Percentiles rank a stretch among this genome's conserved stretches.
phyloP scores from a whole-genome alignment of 441 rosid genomes.

The Rhodomyrtus psidioides region DNA sequence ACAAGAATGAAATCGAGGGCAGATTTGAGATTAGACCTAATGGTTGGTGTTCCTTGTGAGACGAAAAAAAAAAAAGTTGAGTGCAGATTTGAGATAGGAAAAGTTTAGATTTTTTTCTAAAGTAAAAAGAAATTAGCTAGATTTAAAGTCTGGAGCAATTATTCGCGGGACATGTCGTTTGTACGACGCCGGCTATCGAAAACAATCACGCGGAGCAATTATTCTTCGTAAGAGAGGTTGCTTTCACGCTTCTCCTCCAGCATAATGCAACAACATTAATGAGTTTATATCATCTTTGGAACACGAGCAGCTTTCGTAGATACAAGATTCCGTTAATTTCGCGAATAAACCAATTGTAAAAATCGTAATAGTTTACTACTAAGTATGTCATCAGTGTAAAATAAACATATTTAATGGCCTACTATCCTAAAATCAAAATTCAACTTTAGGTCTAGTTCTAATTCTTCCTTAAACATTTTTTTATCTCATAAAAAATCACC shows the following conservation, averaged over 20 bases:
- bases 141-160: not conserved
- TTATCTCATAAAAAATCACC: too few species aligned
- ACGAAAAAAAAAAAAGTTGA: too few species aligned
- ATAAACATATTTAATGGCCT: not conserved
- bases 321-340: not conserved
- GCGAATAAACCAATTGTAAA: not conserved
- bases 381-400: rapidly evolving
- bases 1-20: too few species aligned
- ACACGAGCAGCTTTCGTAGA: not conserved
- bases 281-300: too few species aligned
- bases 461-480: too few species aligned
- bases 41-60: too few species aligned
- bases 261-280: not conserved
- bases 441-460: too few species aligned
- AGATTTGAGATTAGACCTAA: too few species aligned
- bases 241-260: not conserved
- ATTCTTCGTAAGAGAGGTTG: not conserved
- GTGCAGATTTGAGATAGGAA: too few species aligned
- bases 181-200: not conserved
- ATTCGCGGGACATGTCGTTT: not conserved
- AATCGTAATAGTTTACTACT: not conserved
- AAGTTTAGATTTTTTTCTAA: too few species aligned
- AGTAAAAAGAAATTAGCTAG: too few species aligned
- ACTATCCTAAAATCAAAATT: too few species aligned
- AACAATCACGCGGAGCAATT: not conserved